Evolutionary conservation across 2,329 filamentous ascomycete genomes (phyloP).

Genomic region (Parascedosporium putredinis): DNA sequence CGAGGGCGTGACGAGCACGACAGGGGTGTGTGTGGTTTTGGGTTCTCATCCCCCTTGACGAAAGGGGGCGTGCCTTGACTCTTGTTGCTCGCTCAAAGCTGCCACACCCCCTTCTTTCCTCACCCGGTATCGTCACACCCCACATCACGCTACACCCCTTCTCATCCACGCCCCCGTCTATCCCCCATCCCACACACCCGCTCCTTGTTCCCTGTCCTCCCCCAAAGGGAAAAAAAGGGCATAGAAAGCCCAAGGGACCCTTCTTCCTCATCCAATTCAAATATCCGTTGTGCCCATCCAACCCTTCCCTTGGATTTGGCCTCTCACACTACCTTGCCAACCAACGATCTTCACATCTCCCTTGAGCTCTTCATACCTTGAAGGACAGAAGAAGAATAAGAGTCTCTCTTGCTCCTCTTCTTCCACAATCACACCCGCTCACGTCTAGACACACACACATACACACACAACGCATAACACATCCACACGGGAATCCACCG

Average conservation of each 20-base stretch:
- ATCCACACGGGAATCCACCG: not conserved
- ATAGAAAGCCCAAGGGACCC: not conserved
- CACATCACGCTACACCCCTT: not conserved
- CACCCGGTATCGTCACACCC: slow-evolving; percentile 1
- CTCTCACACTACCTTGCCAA: not conserved
- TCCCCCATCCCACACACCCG: not conserved
- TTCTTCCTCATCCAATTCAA: slow-evolving; percentile 1
- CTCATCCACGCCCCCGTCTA: not conserved
- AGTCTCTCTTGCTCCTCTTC: not conserved
- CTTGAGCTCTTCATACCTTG: not conserved
- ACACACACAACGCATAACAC: too few relatives aligned
- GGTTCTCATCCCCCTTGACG: too few relatives aligned
- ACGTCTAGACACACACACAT: too few relatives aligned
- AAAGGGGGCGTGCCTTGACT: too few relatives aligned
- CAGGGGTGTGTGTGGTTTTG: too few relatives aligned
- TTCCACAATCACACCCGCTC: too few relatives aligned
- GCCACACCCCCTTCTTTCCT: not conserved
- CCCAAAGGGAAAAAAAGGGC: not conserved
- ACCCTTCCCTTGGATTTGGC: not conserved
- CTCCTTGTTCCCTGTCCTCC: slow-evolving; percentile 1
- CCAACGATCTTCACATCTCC: too few relatives aligned
- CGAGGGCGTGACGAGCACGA: not conserved
- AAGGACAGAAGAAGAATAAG: not conserved
- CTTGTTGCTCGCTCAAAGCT: too few relatives aligned
- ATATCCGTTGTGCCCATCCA: slow-evolving; percentile 4